A percentile compares a stretch with the other conserved stretches of the same genome.
Conservation (phyloP, 352 stramenopile species). For the Phytophthora uliginosa region DNA sequence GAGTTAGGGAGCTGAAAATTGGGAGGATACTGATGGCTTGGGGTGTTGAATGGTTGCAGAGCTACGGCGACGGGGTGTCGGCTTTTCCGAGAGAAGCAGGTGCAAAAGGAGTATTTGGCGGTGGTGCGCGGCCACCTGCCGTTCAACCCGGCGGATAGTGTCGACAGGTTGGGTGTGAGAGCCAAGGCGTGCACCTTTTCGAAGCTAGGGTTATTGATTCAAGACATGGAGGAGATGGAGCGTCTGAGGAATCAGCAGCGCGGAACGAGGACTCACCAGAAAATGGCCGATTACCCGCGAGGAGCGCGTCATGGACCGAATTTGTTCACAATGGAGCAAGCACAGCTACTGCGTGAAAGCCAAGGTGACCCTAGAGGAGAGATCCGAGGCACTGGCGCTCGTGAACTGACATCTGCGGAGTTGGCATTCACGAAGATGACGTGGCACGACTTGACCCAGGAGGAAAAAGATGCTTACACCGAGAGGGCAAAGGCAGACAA, state of each 20-base stretch:
- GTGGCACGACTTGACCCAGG: slow-evolving; percentile 60
- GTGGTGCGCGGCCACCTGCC: slow-evolving; percentile 80
- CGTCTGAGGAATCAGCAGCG: slow-evolving; percentile 60
- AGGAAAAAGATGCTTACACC: slow-evolving; percentile 61
- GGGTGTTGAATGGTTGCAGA: slow-evolving; percentile 37
- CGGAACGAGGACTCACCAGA: slow-evolving; percentile 59
- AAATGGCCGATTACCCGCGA: slow-evolving; percentile 58
- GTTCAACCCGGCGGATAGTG: slow-evolving; percentile 55
- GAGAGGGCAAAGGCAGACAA: slow-evolving; percentile 56
- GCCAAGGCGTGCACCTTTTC: slow-evolving; percentile 67
- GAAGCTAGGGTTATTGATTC: slow-evolving; percentile 71
- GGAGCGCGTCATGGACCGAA: slow-evolving; percentile 69
- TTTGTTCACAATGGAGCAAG: slow-evolving; percentile 80
- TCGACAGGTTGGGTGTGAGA: slow-evolving; percentile 9
- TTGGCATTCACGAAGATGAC: slow-evolving; percentile 41
- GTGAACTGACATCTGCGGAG: slow-evolving; percentile 39
- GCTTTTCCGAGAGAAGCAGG: slow-evolving; percentile 84
- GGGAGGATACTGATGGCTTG: slow-evolving; percentile 13
- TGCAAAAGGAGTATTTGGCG: slow-evolving; percentile 90
- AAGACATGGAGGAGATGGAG: slow-evolving; percentile 80
- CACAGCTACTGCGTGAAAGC: slow-evolving; percentile 43
- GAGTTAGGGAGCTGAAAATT: neutral
- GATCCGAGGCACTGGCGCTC: slow-evolving; percentile 4
- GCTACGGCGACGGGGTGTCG: slow-evolving; percentile 70
- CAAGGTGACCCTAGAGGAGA: slow-evolving; percentile 16